phyloP scores from a whole-genome alignment of 495 filamentous ascomycete genomes.

The Aspergillus wentii region DNA sequence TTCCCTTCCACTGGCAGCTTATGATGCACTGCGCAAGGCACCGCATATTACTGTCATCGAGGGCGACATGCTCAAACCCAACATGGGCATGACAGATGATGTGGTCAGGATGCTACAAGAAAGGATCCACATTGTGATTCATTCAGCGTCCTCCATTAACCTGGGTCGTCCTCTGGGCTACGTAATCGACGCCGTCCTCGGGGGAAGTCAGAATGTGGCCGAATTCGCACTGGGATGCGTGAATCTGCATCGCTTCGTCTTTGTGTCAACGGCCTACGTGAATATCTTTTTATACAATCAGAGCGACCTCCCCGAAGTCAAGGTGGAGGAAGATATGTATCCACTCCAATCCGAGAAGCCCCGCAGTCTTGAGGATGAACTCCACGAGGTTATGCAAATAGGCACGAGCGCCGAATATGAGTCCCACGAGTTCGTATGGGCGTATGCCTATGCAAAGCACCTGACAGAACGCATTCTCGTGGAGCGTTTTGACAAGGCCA shows the following conservation, averaged over 20 bases:
- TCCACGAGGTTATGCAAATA: background rate
- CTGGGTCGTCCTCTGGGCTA: background rate
- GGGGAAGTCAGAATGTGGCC: background rate
- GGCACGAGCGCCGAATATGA: slow-evolving; percentile 5
- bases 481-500: background rate
- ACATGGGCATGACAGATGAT: background rate
- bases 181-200: background rate
- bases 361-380: background rate
- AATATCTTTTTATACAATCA: slow-evolving; percentile 5
- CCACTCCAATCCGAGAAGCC: background rate
- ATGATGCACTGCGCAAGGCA: background rate
- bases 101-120: background rate
- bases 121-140: slow-evolving; percentile 4
- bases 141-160: slow-evolving; percentile 9
- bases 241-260: slow-evolving; percentile 8
- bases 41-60: background rate
- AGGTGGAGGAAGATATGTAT: slow-evolving; percentile 9
- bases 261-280: slow-evolving; percentile 11
- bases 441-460: slow-evolving; percentile 17
- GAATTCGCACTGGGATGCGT: background rate
- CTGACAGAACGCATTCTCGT: slow-evolving; percentile 12
- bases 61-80: background rate
- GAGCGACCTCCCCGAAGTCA: background rate
- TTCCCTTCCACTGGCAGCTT: background rate
- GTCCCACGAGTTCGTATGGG: slow-evolving; percentile 9